phyloP scores from a whole-genome alignment of 257 asterid genomes.

The Paraleonurus japonicus region DNA sequence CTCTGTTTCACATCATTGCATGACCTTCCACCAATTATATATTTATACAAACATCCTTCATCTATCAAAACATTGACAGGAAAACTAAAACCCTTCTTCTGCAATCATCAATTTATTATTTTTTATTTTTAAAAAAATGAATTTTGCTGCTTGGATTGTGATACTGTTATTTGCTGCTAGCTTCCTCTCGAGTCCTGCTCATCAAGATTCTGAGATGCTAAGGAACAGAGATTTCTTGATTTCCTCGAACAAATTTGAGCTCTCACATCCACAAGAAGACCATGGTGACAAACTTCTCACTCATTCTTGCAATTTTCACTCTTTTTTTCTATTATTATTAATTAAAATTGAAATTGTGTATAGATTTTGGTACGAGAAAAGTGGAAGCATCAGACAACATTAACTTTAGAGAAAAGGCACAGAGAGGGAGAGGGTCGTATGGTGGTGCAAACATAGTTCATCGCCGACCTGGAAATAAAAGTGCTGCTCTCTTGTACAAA shows the following conservation, averaged over 20 bases:
- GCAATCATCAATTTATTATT: not conserved
- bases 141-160: constrained; percentile 26
- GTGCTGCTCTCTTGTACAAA: constrained; percentile 7
- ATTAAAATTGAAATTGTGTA: not conserved
- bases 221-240: constrained; percentile 17
- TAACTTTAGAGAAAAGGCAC: constrained; percentile 23
- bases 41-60: constrained; percentile 12
- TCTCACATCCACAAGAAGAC: constrained; percentile 4
- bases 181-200: constrained; percentile 29
- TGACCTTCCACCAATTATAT: not conserved
- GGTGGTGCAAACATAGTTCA: constrained; percentile 53
- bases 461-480: constrained; percentile 21
- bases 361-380: constrained; percentile 16
- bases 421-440: constrained; percentile 37
- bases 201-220: constrained; percentile 17
- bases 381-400: constrained; percentile 9
- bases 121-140: no score
- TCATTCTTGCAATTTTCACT: not conserved
- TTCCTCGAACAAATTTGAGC: constrained; percentile 12
- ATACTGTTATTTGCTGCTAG: constrained; percentile 24
- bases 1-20: not conserved
- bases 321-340: not conserved
- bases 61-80: not conserved
- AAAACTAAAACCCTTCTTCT: not conserved
- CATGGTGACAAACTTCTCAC: constrained; percentile 27